phyloP scores from a whole-genome alignment of 1,284 basidiomycete species.

The Rhodotorula sp. region DNA sequence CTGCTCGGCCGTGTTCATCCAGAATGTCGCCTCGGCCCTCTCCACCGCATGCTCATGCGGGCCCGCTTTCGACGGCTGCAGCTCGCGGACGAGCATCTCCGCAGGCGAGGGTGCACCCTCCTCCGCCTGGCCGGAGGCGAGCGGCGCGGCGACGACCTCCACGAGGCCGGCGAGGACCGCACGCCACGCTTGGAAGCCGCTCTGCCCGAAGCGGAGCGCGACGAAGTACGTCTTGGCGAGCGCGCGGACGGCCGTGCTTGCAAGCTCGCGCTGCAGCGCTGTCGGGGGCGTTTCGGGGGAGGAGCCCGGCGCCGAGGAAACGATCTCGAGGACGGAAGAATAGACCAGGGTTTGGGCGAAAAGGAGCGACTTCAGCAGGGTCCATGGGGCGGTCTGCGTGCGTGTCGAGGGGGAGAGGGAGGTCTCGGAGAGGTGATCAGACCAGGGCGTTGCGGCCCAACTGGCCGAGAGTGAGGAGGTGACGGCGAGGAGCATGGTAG shows the following conservation, averaged over 20 bases:
- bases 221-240: constrained; percentile 42
- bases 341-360: constrained; percentile 44
- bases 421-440: constrained; percentile 27
- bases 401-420: constrained; percentile 33
- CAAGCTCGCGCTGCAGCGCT: constrained; percentile 28
- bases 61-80: constrained; percentile 16
- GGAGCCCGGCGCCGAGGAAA: constrained; percentile 15
- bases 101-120: constrained; percentile 3
- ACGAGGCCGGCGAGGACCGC: constrained; percentile 42
- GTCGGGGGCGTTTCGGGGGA: constrained; percentile 12
- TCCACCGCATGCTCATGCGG: constrained; percentile 29
- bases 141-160: constrained; percentile 30
- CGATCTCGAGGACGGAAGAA: constrained; percentile 41
- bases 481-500: constrained; percentile 20
- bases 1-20: constrained; percentile 43
- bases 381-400: constrained; percentile 39
- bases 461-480: constrained; percentile 16
- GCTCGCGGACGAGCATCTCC: constrained; percentile 27
- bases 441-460: constrained; percentile 40
- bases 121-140: not conserved
- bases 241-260: constrained; percentile 32
- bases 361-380: constrained; percentile 44
- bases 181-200: constrained; percentile 43
- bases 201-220: constrained; percentile 41
- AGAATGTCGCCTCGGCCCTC: constrained; percentile 40